Evolutionary conservation across 1,284 basidiomycete species (phyloP).

Genomic region (Rhodotorula sp.): DNA sequence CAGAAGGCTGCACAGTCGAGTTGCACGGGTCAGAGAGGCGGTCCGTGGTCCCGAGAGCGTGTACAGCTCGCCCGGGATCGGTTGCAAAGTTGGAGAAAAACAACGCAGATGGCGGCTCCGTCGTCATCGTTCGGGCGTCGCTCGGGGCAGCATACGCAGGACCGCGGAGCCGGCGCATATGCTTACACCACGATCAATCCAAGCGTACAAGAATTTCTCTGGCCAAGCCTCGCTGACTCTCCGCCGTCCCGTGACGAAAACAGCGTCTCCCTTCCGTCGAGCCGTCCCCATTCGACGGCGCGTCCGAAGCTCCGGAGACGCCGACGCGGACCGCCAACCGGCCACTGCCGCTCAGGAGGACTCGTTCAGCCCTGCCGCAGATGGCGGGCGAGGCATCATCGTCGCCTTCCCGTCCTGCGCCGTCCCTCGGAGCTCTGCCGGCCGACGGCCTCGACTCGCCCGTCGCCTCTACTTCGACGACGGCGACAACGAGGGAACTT

Average conservation of each 20-base stretch:
- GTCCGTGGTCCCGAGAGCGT: no score
- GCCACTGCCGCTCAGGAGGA: conserved; percentile 11
- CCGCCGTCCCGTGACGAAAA: no score
- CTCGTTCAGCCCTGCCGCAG: conserved; percentile 14
- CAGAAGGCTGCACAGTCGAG: no score
- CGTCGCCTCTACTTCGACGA: neutral
- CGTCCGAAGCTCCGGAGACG: neutral
- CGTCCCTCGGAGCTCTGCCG: neutral
- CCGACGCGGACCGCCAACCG: neutral
- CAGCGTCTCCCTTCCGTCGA: conserved; percentile 8
- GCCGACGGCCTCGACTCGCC: neutral
- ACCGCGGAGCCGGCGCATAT: neutral
- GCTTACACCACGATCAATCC: neutral
- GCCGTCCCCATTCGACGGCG: neutral
- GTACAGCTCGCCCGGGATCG: no score
- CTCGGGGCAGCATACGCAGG: neutral
- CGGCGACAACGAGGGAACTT: neutral
- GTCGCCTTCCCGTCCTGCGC: neutral
- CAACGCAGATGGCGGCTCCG: no score
- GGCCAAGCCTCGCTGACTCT: neutral
- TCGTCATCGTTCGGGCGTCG: no score
- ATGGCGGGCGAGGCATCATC: neutral
- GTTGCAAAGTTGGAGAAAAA: no score
- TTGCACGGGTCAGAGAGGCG: neutral
- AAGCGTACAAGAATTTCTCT: neutral